Percentiles rank a stretch among this genome's conserved stretches.
These are phyloP conservation scores for Yamadazyma triangularis DNA, from an alignment of 1,139 yeast genomes.

Conservation along the genomic window DNA sequence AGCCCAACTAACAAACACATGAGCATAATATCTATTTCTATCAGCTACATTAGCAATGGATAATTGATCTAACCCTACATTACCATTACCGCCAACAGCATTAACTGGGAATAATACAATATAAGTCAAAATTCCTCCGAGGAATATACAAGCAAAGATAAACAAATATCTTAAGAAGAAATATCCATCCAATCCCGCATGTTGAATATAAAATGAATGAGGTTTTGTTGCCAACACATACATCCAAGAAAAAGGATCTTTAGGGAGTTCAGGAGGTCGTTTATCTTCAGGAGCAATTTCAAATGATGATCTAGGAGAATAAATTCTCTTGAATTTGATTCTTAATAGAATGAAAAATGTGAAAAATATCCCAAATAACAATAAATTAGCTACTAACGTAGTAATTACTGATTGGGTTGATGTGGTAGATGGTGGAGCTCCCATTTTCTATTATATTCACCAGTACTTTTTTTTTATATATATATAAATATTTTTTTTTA, in stretches of 20 bases:
- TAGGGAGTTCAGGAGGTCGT: conserved; percentile 58
- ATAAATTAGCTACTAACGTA: conserved; percentile 52
- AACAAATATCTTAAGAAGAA: conserved; percentile 58
- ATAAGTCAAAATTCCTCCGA: conserved; percentile 41
- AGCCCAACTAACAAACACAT: conserved; percentile 75
- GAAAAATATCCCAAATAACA: conserved; percentile 51
- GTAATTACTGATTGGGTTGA: conserved; percentile 66
- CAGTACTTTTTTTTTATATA: too few species aligned
- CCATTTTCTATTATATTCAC: too few species aligned
- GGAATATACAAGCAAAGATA: conserved; percentile 39
- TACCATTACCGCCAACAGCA: conserved; percentile 52
- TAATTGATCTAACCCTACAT: conserved; percentile 67
- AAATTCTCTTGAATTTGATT: conserved; percentile 55
- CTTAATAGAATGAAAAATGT: conserved; percentile 50
- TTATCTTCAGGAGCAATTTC: conserved; percentile 57
- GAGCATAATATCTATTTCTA: conserved; percentile 72
- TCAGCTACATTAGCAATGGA: conserved; percentile 68
- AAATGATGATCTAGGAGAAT: conserved; percentile 61
- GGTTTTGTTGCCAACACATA: conserved; percentile 53
- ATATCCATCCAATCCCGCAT: conserved; percentile 74
- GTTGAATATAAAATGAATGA: conserved; percentile 61
- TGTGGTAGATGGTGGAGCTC: conserved; percentile 29
- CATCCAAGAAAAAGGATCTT: conserved; percentile 63
- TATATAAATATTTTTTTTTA: too few species aligned
- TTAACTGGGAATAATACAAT: conserved; percentile 62